Evolutionary conservation across 148 eudicot genomes (phyloP), one percentile per base, ranked within the genome.

Genomic region (Rhododendron ferrugineum): DNA sequence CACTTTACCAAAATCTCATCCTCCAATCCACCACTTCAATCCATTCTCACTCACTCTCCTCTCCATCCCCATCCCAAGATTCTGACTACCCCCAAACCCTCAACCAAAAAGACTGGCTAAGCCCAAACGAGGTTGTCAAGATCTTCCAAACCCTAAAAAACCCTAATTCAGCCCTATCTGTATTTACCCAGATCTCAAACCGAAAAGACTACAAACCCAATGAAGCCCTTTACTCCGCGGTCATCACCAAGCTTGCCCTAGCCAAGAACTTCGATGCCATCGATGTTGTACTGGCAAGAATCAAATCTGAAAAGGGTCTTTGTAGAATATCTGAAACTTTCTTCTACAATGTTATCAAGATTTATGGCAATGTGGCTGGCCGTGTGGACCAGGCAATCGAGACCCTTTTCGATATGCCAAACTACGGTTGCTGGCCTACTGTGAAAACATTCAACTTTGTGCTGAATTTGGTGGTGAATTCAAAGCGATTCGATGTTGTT

Each of bases 181-280:
- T 91, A 23, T 74, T 94, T 0, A 23, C 86, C 18, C 96, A 94
- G 44, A 85, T 93, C 84, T 93, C 96, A 1, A 85, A 70, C 77
- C 94, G 98, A 79, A 92, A 91, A 84, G 99, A 96, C 85, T 95
- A 90, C 78, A 91, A 88, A 82, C 99, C 99, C 87, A 94, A 87
- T 84, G 94, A 96, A 91, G 81, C 91, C 36, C 89, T 96, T 40
- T 96, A 88, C 88, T 82, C 91, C 54, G 88, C 91, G 1, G 84
- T 96, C 68, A 80, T 92, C 83, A 87, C 88, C 76, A 96, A 93
- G 85, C 89, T 94, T 32, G 93, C 91, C 1, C 22, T 87, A 46
- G 93, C 89, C 47, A 88, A 85, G 47, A 86, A 93, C 84, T 96
- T 92, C 74, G 89, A 89, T 68, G 94, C 90, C 18, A 91, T 96